A percentile compares a stretch with the other conserved stretches of the same genome.
Conservation (phyloP, 2,329 filamentous ascomycete genomes). For the Botrytis pseudocinerea region DNA sequence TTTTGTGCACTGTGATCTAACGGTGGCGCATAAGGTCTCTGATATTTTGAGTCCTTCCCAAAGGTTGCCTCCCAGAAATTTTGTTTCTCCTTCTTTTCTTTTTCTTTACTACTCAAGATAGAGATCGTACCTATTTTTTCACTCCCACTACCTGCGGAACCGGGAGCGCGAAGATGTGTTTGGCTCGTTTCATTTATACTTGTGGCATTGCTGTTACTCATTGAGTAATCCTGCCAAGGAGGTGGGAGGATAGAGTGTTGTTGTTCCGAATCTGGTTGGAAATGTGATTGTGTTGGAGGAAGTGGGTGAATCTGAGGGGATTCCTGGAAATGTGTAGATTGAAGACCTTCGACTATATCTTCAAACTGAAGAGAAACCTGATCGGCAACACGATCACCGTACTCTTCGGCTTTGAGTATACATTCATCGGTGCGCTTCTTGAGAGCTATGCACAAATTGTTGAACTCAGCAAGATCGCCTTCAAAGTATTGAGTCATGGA, state of each 20-base stretch:
- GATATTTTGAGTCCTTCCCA: slow-evolving; percentile 37
- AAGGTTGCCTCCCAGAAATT: slow-evolving; percentile 41
- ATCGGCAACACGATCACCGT: slow-evolving; percentile 31
- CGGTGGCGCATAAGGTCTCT: slow-evolving; percentile 27
- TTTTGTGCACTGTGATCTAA: slow-evolving; percentile 23
- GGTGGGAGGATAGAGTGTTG: slow-evolving; percentile 27
- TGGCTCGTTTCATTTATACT: slow-evolving; percentile 5
- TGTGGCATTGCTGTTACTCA: slow-evolving; percentile 12
- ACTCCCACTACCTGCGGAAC: slow-evolving; percentile 33
- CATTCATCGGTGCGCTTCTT: slow-evolving; percentile 41
- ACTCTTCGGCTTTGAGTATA: slow-evolving; percentile 37
- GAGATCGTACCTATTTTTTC: slow-evolving; percentile 22
- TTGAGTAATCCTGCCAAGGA: slow-evolving; percentile 25
- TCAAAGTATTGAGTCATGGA: slow-evolving; percentile 31
- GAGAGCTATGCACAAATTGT: slow-evolving; percentile 38
- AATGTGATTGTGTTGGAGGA: not conserved
- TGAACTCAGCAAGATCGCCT: slow-evolving; percentile 39
- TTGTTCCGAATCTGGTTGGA: slow-evolving; percentile 16
- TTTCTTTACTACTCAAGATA: slow-evolving; percentile 6
- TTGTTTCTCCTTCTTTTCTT: slow-evolving; percentile 36
- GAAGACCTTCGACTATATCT: slow-evolving; percentile 36
- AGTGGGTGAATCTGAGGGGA: not conserved
- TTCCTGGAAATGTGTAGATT: slow-evolving; percentile 24
- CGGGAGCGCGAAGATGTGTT: slow-evolving; percentile 24
- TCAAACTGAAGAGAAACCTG: slow-evolving; percentile 36